Base-by-base conservation (phyloP, 306 rosid species). In the Delonix regia region DNA sequence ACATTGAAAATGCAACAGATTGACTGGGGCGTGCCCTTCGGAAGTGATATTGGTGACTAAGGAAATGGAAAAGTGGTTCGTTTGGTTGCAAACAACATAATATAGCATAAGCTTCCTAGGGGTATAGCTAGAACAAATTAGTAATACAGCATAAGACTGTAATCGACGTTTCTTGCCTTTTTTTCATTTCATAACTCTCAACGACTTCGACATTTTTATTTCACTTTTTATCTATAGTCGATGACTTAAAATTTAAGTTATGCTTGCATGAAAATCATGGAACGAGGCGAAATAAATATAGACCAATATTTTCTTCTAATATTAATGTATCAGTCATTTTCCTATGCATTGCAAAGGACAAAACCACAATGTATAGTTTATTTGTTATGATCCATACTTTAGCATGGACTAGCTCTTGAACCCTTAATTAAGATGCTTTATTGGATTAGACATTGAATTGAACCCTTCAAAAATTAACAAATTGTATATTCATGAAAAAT, bases 171-270 rank as follows among this genome's bases (percentile, higher is more conserved):
- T n/a, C n/a, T n/a, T n/a, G n/a, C n/a, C n/a, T n/a, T n/a, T n/a
- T n/a, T n/a, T n/a, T n/a, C n/a, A n/a, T n/a, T n/a, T n/a, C n/a
- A n/a, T n/a, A n/a, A 61, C 5, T 16, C 25, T 27, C 38, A 25
- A 5, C 25, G 18, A 16, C 75, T 69, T 47, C 10, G n/a, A 12
- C 30, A 30, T 71, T 71, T n/a, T 7, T n/a, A 1, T 69, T 30
- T 1, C 18, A 15, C 61, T 42, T 63, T 33, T 38, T 47, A 10
- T n/a, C 51, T 19, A 39, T 12, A 27, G 69, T 68, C 75, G 6
- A 19, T 67, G 48, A n/a, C 61, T 67, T 67, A 10, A 25, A 28
- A 59, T 48, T 12, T 36, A 81, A 81, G 85, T 21, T 5, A 75
- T 55, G 75, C 39, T 38, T 39, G 10, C 0, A 36, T 27, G 71